Conservation (phyloP, 2,329 filamentous ascomycete species). For the Hirsutella thompsonii region DNA sequence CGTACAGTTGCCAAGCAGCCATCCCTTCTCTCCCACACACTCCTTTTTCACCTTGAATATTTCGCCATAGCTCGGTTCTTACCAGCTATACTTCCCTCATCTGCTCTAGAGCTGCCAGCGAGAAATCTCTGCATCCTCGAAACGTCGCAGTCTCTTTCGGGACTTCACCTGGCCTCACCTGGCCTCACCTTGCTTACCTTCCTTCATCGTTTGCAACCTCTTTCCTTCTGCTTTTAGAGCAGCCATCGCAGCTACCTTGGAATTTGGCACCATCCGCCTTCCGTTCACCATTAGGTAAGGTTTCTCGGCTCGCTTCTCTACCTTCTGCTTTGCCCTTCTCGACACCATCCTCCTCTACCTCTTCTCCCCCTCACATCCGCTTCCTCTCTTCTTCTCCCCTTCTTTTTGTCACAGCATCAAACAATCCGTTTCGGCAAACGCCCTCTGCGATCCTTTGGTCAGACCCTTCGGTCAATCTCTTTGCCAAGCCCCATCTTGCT, state of each 20-base stretch:
- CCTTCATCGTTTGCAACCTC: constrained; percentile 5
- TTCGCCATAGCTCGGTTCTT: constrained; percentile 2
- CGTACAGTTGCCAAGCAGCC: background rate
- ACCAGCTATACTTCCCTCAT: background rate
- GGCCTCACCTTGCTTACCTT: background rate
- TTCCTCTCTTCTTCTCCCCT: constrained; percentile 7
- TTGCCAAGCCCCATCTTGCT: constrained; percentile 37
- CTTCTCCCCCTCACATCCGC: constrained; percentile 2
- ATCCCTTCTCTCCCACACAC: background rate
- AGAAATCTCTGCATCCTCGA: background rate
- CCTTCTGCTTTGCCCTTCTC: background rate
- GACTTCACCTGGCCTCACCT: background rate
- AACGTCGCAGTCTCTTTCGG: constrained; percentile 1
- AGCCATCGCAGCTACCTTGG: constrained; percentile 12
- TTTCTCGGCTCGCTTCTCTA: constrained; percentile 6
- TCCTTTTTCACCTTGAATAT: background rate
- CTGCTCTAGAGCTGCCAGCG: background rate
- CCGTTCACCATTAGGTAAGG: constrained; percentile 8
- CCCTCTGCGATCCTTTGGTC: constrained; percentile 23
- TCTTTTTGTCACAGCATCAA: constrained; percentile 31
- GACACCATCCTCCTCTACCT: constrained; percentile 2
- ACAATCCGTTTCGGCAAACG: constrained; percentile 23
- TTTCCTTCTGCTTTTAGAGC: constrained; percentile 5
- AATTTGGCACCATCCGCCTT: too few species aligned
- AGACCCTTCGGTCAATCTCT: constrained; percentile 13